Conservation (phyloP, 2,329 filamentous ascomycete genomes). For the Aspergillus eucalypticola region DNA sequence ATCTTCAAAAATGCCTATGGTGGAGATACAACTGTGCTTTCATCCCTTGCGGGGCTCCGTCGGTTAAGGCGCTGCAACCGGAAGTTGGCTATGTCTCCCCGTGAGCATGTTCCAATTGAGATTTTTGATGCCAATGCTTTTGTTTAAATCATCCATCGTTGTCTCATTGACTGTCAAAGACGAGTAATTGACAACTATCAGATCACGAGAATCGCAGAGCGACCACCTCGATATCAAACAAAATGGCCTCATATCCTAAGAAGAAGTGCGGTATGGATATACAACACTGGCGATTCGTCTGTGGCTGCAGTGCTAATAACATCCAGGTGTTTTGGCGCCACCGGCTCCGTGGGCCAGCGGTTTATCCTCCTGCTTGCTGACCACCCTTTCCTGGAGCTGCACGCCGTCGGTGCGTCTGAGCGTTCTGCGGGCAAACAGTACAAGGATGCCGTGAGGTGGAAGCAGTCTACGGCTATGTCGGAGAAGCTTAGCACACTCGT, state of each 20-base stretch:
- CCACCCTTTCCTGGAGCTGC: conserved; percentile 82
- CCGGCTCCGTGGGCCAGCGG: conserved; percentile 90
- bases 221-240: conserved; percentile 11
- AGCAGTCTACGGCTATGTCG: conserved; percentile 83
- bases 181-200: conserved; percentile 8
- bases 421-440: conserved; percentile 92
- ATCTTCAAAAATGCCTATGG: not conserved
- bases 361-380: conserved; percentile 90
- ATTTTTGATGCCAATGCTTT: too few relatives aligned
- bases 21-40: not conserved
- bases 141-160: not conserved
- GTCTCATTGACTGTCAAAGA: not conserved
- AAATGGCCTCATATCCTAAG: conserved; percentile 37
- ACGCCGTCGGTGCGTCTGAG: conserved; percentile 85
- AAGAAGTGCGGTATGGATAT: conserved; percentile 43
- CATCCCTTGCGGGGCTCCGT: not conserved
- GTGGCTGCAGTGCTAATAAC: conserved; percentile 19
- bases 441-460: conserved; percentile 92
- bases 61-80: not conserved
- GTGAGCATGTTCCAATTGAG: not conserved
- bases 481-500: conserved; percentile 73
- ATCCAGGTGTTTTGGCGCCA: conserved; percentile 75
- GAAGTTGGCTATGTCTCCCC: not conserved
- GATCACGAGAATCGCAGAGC: conserved; percentile 7
- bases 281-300: not conserved